These are phyloP conservation scores for Cladochytrium replicatum DNA, from an alignment of 192 early-diverging fungal species.

Conservation along the genomic window DNA sequence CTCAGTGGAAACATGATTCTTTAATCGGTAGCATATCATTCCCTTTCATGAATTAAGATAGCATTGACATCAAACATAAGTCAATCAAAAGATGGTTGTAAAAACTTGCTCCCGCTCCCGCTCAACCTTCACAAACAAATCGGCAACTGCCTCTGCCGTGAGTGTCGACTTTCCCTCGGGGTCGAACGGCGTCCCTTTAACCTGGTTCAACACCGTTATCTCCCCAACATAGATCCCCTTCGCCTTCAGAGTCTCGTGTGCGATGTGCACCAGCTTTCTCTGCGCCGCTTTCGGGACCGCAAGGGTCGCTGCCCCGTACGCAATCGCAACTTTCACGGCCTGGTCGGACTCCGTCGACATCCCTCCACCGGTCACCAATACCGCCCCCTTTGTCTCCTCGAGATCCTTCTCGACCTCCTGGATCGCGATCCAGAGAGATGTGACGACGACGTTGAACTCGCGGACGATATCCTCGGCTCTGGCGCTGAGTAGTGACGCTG, in stretches of 20 bases:
- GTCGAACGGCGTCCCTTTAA: too few relatives aligned
- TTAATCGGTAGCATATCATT: too few relatives aligned
- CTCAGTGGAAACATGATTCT: too few relatives aligned
- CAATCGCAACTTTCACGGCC: constrained; percentile 2
- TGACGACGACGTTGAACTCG: constrained; percentile 2
- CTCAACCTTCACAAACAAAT: too few relatives aligned
- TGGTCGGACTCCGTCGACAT: constrained; percentile 9
- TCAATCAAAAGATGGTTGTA: too few relatives aligned
- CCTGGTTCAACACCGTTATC: constrained; percentile 14
- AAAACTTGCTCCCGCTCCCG: too few relatives aligned
- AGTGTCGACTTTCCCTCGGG: too few relatives aligned
- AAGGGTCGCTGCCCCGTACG: not conserved
- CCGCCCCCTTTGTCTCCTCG: constrained; percentile 11
- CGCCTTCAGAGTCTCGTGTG: constrained; percentile 13
- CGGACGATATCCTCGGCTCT: not conserved
- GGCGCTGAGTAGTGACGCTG: not conserved
- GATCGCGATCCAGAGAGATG: constrained; percentile 8
- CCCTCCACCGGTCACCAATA: constrained; percentile 20
- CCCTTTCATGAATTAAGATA: too few relatives aligned
- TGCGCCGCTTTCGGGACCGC: constrained; percentile 22
- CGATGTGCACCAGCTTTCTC: constrained; percentile 14
- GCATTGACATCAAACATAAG: too few relatives aligned
- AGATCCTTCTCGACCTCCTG: constrained; percentile 9
- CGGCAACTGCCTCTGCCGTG: too few relatives aligned
- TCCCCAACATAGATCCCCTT: constrained; percentile 24